These are phyloP conservation scores for Thermomucor indicae-seudaticae DNA, from an alignment of 371 early-diverging fungal genomes.

Conservation along the genomic window DNA sequence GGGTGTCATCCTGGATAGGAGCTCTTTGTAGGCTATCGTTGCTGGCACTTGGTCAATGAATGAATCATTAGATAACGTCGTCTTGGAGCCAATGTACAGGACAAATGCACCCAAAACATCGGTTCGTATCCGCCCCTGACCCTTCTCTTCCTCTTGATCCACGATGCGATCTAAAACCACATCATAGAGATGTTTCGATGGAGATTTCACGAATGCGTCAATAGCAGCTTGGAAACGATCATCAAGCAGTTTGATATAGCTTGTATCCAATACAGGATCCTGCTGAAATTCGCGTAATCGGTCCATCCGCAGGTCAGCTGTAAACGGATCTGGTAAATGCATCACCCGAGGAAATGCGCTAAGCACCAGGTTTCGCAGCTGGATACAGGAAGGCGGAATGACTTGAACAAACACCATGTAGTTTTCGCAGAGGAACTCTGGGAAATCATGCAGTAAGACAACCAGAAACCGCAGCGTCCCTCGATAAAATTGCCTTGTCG, in stretches of 20 bases:
- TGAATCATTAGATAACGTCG: constrained; percentile 13
- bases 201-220: constrained; percentile 3
- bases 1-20: constrained; percentile 12
- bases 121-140: constrained; percentile 1
- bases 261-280: constrained; percentile 19
- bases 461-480: constrained; percentile 87
- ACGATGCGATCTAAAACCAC: constrained; percentile 5
- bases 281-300: constrained; percentile 69
- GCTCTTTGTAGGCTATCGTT: constrained; percentile 22
- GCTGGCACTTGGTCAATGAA: constrained; percentile 23
- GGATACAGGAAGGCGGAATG: constrained; percentile 89
- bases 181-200: not conserved
- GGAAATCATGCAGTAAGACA: constrained; percentile 93
- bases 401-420: constrained; percentile 87
- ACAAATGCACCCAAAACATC: constrained; percentile 19
- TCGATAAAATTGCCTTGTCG: constrained; percentile 79
- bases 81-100: constrained; percentile 26
- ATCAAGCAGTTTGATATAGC: constrained; percentile 6
- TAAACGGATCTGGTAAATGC: constrained; percentile 95
- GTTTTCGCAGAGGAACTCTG: constrained; percentile 91
- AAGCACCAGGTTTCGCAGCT: constrained; percentile 90
- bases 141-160: not conserved
- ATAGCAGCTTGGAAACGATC: constrained; percentile 6
- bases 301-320: constrained; percentile 87
- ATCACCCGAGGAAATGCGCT: constrained; percentile 92